Conservation (phyloP, 495 filamentous ascomycete species). For the Xylaria bambusicola region DNA sequence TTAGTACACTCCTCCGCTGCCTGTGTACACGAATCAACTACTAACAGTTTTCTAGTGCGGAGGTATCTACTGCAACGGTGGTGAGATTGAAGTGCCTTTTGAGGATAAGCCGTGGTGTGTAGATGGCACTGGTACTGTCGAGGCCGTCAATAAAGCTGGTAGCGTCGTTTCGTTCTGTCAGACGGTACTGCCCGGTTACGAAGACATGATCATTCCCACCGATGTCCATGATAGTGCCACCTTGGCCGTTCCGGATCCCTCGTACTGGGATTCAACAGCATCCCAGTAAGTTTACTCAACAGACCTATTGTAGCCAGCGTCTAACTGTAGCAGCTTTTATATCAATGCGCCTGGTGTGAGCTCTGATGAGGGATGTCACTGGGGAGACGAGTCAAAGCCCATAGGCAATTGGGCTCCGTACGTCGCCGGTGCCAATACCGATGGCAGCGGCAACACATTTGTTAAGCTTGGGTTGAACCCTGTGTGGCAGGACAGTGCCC, state of each 20-base stretch:
- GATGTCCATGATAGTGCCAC: constrained; percentile 54
- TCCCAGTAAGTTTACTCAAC: constrained; percentile 61
- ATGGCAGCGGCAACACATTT: constrained; percentile 64
- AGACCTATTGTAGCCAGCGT: neutral
- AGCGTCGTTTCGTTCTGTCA: constrained; percentile 74
- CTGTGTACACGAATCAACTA: neutral
- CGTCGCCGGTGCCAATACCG: constrained; percentile 76
- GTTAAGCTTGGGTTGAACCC: constrained; percentile 83
- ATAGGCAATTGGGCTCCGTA: constrained; percentile 81
- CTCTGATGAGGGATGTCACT: constrained; percentile 64
- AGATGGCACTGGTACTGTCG: constrained; percentile 66
- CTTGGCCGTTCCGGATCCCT: constrained; percentile 69
- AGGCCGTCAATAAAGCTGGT: constrained; percentile 63
- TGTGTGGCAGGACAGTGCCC: constrained; percentile 63
- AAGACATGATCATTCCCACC: constrained; percentile 85
- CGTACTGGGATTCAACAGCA: constrained; percentile 73
- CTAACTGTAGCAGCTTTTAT: constrained; percentile 60
- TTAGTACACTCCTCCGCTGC: constrained; percentile 42
- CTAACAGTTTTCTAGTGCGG: constrained; percentile 61
- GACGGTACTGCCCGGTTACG: constrained; percentile 82
- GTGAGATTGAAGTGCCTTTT: constrained; percentile 72
- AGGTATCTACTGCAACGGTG: constrained; percentile 73
- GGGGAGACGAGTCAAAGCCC: constrained; percentile 65
- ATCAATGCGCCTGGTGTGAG: constrained; percentile 73
- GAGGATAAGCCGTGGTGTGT: constrained; percentile 68